Evolutionary conservation across 306 rosid genomes (phyloP).

Genomic region (Quercus rubra): DNA sequence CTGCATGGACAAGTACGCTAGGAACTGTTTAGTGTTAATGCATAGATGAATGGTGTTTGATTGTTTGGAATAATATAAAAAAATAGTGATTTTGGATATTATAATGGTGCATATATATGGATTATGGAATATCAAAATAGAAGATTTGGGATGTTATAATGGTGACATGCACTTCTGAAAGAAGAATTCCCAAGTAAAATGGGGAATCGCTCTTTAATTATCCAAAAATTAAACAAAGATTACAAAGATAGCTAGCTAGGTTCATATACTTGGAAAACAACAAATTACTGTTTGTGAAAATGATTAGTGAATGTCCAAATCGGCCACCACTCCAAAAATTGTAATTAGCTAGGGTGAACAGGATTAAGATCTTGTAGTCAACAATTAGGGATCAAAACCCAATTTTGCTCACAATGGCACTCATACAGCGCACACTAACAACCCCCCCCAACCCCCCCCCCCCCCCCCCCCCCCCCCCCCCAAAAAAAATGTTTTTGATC

Average conservation of each 20-base stretch:
- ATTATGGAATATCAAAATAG: neutral
- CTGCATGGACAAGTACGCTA: neutral
- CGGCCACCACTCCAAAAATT: neutral
- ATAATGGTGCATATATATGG: too few species aligned
- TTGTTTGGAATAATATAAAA: neutral
- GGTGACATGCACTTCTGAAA: neutral
- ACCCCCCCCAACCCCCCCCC: too few species aligned
- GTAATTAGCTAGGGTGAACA: neutral
- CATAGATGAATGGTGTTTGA: neutral
- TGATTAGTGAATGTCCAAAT: neutral
- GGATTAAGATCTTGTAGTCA: neutral
- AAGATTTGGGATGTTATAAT: neutral
- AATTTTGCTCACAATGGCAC: neutral
- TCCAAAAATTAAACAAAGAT: neutral
- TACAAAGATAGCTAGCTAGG: neutral
- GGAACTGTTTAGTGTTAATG: neutral
- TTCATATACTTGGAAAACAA: neutral
- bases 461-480: too few species aligned
- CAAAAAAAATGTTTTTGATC: too few species aligned
- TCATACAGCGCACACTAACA: neutral
- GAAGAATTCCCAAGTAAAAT: neutral
- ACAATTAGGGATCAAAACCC: too few species aligned
- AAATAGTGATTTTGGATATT: too few species aligned
- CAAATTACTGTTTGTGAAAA: neutral
- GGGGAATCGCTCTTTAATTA: neutral